phyloP scores from a whole-genome alignment of 1,284 basidiomycete genomes.

The Leucoagaricus sp. region DNA sequence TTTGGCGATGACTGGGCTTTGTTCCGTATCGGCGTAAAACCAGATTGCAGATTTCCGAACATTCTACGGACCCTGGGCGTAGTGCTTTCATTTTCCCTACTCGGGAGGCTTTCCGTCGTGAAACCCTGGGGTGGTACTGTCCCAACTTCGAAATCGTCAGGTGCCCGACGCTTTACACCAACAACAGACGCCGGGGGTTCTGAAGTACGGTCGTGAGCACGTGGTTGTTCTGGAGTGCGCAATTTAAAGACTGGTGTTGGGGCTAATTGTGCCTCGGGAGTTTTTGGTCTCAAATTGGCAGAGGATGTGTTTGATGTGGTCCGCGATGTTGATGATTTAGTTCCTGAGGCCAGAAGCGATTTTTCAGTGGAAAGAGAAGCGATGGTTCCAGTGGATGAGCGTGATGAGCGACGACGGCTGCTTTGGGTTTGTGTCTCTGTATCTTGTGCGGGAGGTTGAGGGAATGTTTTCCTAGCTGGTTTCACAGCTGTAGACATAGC shows the following conservation, averaged over 20 bases:
- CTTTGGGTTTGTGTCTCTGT: slow-evolving; percentile 1
- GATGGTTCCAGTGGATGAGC: slow-evolving; percentile 16
- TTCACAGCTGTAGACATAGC: slow-evolving; percentile 24
- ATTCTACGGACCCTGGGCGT: slow-evolving; percentile 60
- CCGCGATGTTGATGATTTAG: slow-evolving; percentile 29
- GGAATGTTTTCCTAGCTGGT: slow-evolving; percentile 18
- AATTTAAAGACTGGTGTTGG: slow-evolving; percentile 49
- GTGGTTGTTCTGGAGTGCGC: slow-evolving; percentile 44
- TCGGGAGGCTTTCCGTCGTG: slow-evolving; percentile 51
- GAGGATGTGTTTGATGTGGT: slow-evolving; percentile 46
- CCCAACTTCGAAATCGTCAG: slow-evolving; percentile 68
- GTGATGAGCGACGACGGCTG: slow-evolving; percentile 11
- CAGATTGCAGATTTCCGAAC: slow-evolving; percentile 55
- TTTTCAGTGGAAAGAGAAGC: slow-evolving; percentile 16
- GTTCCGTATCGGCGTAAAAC: slow-evolving; percentile 72
- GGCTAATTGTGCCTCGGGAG: slow-evolving; percentile 47
- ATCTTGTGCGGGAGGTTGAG: slow-evolving; percentile 11
- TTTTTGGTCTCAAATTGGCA: slow-evolving; percentile 45
- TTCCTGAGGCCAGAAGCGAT: slow-evolving; percentile 14
- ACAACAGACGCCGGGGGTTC: slow-evolving; percentile 34
- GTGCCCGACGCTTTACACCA: slow-evolving; percentile 69
- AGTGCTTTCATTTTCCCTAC: slow-evolving; percentile 41
- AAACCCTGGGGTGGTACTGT: slow-evolving; percentile 60
- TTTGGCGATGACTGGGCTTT: slow-evolving; percentile 48
- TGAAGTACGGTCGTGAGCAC: slow-evolving; percentile 24